Evolutionary conservation across 306 rosid species (phyloP).

Genomic region (Quercus robur): DNA sequence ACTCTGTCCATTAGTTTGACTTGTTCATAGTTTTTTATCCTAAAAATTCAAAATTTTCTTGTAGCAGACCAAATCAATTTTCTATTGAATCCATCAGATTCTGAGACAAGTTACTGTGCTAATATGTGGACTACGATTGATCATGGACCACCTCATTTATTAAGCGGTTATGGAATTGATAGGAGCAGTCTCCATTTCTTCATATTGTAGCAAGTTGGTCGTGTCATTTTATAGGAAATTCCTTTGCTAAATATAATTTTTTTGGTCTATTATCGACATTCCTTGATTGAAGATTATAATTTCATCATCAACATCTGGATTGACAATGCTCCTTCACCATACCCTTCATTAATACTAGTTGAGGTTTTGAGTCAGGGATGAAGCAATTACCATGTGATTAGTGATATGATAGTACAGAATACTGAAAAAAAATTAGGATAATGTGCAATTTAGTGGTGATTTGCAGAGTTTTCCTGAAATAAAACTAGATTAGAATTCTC

Average conservation of each 20-base stretch:
- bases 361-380: slow-evolving; percentile 6
- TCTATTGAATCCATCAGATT: background rate
- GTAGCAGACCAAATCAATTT: too few species aligned
- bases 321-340: slow-evolving; percentile 6
- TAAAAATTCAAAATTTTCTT: too few species aligned
- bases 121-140: background rate
- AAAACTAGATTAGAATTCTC: too few species aligned
- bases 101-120: background rate
- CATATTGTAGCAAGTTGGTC: slow-evolving; percentile 24
- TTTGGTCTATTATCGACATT: slow-evolving; percentile 29
- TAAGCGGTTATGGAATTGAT: slow-evolving; percentile 40
- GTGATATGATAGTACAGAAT: background rate
- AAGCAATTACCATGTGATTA: background rate
- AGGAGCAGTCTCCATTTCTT: slow-evolving; percentile 28
- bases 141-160: slow-evolving; percentile 39
- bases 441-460: background rate
- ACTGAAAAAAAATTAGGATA: background rate
- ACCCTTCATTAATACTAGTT: background rate
- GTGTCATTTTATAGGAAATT: slow-evolving; percentile 21
- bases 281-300: slow-evolving; percentile 29
- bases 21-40: too few species aligned
- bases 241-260: background rate
- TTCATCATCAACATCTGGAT: slow-evolving; percentile 24
- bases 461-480: background rate
- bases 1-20: too few species aligned